Conservation (phyloP, 1,284 basidiomycete species). For the Puccinia novopanici region DNA sequence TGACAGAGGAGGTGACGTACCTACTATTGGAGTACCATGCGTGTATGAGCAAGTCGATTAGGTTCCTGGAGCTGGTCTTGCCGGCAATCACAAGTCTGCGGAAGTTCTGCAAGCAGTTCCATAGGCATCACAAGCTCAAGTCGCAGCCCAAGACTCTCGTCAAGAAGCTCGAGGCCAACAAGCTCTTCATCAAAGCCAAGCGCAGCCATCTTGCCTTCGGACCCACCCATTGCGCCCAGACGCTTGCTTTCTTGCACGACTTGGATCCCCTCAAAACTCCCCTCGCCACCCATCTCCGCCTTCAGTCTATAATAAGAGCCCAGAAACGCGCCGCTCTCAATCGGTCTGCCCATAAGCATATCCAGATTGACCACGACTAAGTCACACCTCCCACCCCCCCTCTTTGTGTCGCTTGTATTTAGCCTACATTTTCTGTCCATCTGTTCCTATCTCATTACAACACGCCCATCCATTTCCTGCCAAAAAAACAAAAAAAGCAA, state of each 20-base stretch:
- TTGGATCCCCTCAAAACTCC: slow-evolving; percentile 4
- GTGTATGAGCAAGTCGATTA: slow-evolving; percentile 71
- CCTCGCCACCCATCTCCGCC: slow-evolving; percentile 24
- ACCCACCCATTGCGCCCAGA: neutral
- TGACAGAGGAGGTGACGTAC: slow-evolving; percentile 79
- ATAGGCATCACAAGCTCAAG: slow-evolving; percentile 22
- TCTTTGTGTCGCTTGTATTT: neutral
- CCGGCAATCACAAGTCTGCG: slow-evolving; percentile 75
- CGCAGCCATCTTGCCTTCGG: slow-evolving; percentile 27
- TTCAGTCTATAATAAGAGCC: slow-evolving; percentile 37
- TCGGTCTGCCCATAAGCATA: slow-evolving; percentile 14
- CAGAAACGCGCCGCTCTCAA: slow-evolving; percentile 37
- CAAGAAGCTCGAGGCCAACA: slow-evolving; percentile 47
- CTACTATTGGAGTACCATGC: slow-evolving; percentile 76
- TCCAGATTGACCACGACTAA: slow-evolving; percentile 10
- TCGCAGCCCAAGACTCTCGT: slow-evolving; percentile 14
- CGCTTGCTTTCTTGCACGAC: slow-evolving; percentile 18
- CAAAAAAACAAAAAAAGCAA: too few species aligned
- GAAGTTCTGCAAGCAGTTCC: slow-evolving; percentile 67
- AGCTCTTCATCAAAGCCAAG: slow-evolving; percentile 6
- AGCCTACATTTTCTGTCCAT: neutral
- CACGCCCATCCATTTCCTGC: too few species aligned
- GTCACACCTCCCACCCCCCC: neutral
- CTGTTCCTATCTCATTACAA: too few species aligned
- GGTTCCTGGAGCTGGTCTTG: slow-evolving; percentile 90